Base-by-base conservation (phyloP, 345 rosid species). In the Durio zibethinus region DNA sequence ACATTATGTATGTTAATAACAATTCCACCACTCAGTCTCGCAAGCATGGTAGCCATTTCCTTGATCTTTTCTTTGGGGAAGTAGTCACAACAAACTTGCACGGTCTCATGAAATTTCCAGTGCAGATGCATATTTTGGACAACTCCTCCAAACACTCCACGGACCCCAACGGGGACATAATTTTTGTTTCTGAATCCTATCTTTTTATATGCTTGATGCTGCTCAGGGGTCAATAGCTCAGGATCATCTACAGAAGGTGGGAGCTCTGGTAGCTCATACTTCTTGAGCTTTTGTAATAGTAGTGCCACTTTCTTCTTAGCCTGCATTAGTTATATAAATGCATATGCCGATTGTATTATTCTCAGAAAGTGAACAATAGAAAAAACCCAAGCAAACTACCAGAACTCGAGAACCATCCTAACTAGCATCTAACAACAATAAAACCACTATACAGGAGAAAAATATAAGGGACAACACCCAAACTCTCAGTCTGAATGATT, bases 51-150 rank as follows among this genome's bases (percentile, higher is more conserved):
- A 0, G 98, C 97, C 98, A 95, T 93, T 82, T 93, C 97, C 86
- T 93, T 95, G 25, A 95, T 95, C 83, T 89, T 93, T 77, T 95
- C 99, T 83, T 90, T 90, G 20, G 98, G 94, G 75, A 93, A 92
- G 84, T 93, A 92, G 84, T 93, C 99, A 72, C 99, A 95, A 61
- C 96, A 92, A 74, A 93, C 98, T 86, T 95, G 99, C 48, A 95
- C 97, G 0, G 99, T 95, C 89, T 95, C 98, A 72, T 95, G 99
- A 87, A 95, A 95, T 87, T 95, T 95, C 99, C 98, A 95, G 62
- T 95, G 99, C 76, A 95, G 87, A 87, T 95, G 99, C 98, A 95
- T 92, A 82, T 95, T 95, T 74, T 93, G 99, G 7, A 95, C 98
- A 35, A 93, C 99, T 74, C 99, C 99, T 75, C 98, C 97, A 84